Base-by-base conservation (phyloP, 306 rosid genomes). In the Quercus agrifolia region DNA sequence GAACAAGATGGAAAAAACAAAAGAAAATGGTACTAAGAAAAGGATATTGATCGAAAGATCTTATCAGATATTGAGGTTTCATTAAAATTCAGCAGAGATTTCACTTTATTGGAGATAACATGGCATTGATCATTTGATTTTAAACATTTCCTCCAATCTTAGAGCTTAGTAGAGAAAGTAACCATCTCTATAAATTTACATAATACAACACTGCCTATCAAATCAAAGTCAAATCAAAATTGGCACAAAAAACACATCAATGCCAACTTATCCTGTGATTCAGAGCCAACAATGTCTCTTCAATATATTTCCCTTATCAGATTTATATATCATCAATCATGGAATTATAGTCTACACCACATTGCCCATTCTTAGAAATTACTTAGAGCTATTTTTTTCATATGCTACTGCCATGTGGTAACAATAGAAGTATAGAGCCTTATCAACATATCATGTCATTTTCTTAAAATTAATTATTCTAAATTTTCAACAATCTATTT, bases 151-250 rank as follows among this genome's bases (percentile, higher is more conserved):
- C 46, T 31, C 51, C 51, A 33, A 30, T 67, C 49, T 67, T 7
- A 18, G 51, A 67, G 72, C 49, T 35, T 33, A 31, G 9, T 30
- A 6, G 3, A 30, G 70, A 19, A 12, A 18, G 7, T 64, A 5
- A 12, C 5, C 35, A 23, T 10, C 38, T 8, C 46, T 41, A 8
- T 41, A 41, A 8, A 41, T 41, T 31, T 14, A 13, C 18, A 7
- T 38, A 59, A 74, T 27, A 80, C 35, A 11, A 77, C 2, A 28
- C 35, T 58, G 68, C 38, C 17, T 57, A 73, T 74, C 83, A 88
- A 77, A 83, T 86, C 84, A 73, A 63, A 56, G 85, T 80, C 86
- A 20, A 35, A 44, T 77, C 84, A 70, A 70, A 80, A 54, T 82
- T 75, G 52, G 44, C 82, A 75, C 17, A 0, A 49, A 49, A 11